A percentile compares a stretch with the other conserved stretches of the same genome.
Evolutionary conservation across 805 yeast species (phyloP).

Genomic region (Komagataella populi): DNA sequence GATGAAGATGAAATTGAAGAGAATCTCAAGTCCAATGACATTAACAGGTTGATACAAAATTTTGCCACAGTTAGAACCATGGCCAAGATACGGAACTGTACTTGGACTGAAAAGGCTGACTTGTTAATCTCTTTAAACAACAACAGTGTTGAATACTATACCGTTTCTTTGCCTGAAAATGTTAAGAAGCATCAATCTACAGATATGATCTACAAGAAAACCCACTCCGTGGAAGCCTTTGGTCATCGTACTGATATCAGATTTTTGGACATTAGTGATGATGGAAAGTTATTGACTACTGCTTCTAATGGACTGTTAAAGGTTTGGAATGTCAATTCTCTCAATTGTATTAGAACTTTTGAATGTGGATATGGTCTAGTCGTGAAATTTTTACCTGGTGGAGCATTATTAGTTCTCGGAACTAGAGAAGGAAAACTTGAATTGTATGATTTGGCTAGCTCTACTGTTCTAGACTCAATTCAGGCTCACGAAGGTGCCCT

Average conservation of each 20-base stretch:
- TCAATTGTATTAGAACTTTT: slow-evolving; percentile 71
- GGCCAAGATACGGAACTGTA: slow-evolving; percentile 42
- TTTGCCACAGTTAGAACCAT: slow-evolving; percentile 52
- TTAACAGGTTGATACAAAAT: slow-evolving; percentile 52
- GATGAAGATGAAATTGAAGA: slow-evolving; percentile 43
- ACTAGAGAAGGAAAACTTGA: slow-evolving; percentile 79
- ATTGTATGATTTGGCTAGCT: slow-evolving; percentile 74
- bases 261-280: slow-evolving; percentile 69
- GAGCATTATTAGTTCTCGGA: slow-evolving; percentile 74
- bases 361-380: slow-evolving; percentile 81
- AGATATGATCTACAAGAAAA: slow-evolving; percentile 27
- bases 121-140: slow-evolving; percentile 53
- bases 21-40: slow-evolving; percentile 31
- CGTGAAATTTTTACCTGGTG: slow-evolving; percentile 82
- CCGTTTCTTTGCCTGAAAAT: slow-evolving; percentile 41
- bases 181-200: slow-evolving; percentile 32
- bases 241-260: slow-evolving; percentile 92
- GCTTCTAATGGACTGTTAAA: slow-evolving; percentile 86
- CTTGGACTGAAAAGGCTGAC: slow-evolving; percentile 56
- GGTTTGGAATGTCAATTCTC: slow-evolving; percentile 71
- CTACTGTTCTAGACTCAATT: slow-evolving; percentile 55
- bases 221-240: slow-evolving; percentile 49
- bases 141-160: slow-evolving; percentile 64
- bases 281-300: slow-evolving; percentile 68
- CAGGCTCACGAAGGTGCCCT: slow-evolving; percentile 73